Evolutionary conservation across 2,329 filamentous ascomycete species (phyloP).

Genomic region (Stachybotrys chartarum): DNA sequence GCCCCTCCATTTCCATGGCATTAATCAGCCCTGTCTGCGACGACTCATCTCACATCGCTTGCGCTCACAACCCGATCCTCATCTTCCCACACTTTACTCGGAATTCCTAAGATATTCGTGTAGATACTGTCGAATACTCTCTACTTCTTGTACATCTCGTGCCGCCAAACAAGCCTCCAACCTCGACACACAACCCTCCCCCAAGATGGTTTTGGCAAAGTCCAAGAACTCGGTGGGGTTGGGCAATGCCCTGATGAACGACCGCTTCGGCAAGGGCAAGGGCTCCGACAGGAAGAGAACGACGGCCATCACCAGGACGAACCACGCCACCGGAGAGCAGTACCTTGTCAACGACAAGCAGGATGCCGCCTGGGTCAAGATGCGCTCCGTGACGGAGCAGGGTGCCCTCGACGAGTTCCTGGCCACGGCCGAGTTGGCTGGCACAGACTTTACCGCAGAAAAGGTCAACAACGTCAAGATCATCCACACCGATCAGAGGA

Average conservation of each 20-base stretch:
- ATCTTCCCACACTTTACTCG: background rate
- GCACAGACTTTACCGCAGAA: conserved; percentile 96
- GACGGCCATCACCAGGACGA: conserved; percentile 54
- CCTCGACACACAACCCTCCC: conserved; percentile 2
- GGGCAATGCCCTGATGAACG: conserved; percentile 97
- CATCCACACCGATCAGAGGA: conserved; percentile 92
- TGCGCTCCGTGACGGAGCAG: conserved; percentile 98
- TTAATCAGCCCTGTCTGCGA: conserved; percentile 27
- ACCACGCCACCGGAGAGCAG: conserved; percentile 74
- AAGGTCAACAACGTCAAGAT: conserved; percentile 99
- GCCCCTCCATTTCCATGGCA: conserved; percentile 38
- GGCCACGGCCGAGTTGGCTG: conserved; percentile 91
- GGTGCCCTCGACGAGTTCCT: conserved; percentile 94
- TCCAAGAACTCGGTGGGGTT: conserved; percentile 93
- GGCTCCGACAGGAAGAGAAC: conserved; percentile 72
- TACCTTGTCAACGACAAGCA: conserved; percentile 89
- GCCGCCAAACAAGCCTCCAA: background rate
- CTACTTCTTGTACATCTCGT: too few relatives aligned
- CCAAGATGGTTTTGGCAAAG: conserved; percentile 63
- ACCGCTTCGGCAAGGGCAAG: conserved; percentile 92
- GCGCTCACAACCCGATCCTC: background rate
- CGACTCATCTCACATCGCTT: background rate
- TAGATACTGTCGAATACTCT: too few relatives aligned
- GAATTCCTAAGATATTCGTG: too few relatives aligned
- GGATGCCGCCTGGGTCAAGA: conserved; percentile 96